These are phyloP conservation scores for Macrotyloma uniflorum DNA, from an alignment of 306 rosid species.

Conservation along the genomic window DNA sequence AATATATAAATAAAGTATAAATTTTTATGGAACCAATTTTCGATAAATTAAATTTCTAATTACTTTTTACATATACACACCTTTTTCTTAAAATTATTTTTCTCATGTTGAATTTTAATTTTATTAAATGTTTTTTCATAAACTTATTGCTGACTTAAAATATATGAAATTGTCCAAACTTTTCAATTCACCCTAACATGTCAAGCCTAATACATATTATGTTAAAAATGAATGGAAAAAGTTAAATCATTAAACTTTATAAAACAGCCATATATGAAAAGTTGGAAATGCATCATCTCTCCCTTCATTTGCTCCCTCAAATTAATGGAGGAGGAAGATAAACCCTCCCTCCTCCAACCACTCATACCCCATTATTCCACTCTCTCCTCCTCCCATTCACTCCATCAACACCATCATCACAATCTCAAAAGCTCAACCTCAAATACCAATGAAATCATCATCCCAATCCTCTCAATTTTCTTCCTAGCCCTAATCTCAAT, in stretches of 20 bases:
- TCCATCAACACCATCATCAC: not conserved
- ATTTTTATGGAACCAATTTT: too few species aligned
- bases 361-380: slow-evolving; percentile 29
- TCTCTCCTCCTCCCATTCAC: not conserved
- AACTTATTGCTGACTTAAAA: too few species aligned
- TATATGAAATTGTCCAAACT: too few species aligned
- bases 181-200: too few species aligned
- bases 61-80: too few species aligned
- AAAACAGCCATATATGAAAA: not conserved
- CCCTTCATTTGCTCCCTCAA: not conserved
- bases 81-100: too few species aligned
- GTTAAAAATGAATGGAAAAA: not conserved
- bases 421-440: not conserved
- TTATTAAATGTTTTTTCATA: too few species aligned
- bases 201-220: not conserved
- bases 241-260: not conserved
- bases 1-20: too few species aligned
- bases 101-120: too few species aligned
- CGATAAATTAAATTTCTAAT: too few species aligned
- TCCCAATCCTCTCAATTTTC: slow-evolving; percentile 45
- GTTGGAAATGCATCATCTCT: not conserved
- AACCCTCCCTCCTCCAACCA: slow-evolving; percentile 36
- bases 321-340: slow-evolving; percentile 33
- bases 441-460: slow-evolving; percentile 14
- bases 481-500: slow-evolving; percentile 47